Conservation (phyloP, 2,329 filamentous ascomycete species). For the Epichloe scottii region DNA sequence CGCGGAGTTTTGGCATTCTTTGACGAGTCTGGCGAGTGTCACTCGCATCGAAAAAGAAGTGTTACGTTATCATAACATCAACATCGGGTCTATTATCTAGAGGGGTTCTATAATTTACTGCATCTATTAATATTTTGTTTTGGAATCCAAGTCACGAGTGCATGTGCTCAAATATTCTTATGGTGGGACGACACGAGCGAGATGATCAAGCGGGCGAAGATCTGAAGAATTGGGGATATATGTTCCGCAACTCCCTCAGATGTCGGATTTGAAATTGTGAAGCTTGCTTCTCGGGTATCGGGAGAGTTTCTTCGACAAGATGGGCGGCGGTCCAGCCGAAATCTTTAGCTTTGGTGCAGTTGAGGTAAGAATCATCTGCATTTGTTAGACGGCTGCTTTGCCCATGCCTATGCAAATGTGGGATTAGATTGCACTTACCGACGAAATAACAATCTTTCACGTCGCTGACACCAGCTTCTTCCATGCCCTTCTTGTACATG, state of each 20-base stretch:
- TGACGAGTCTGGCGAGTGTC: not conserved
- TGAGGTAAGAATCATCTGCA: slow-evolving; percentile 73
- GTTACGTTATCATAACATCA: not conserved
- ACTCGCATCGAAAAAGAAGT: not conserved
- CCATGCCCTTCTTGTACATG: slow-evolving; percentile 85
- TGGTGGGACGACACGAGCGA: not conserved
- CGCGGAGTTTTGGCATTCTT: slow-evolving; percentile 15
- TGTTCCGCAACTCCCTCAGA: slow-evolving; percentile 59
- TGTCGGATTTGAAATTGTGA: slow-evolving; percentile 64
- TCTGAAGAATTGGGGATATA: slow-evolving; percentile 84
- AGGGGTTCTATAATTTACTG: not conserved
- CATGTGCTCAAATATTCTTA: not conserved
- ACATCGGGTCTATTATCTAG: not conserved
- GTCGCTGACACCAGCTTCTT: slow-evolving; percentile 58
- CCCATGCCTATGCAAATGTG: not conserved
- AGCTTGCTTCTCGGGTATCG: slow-evolving; percentile 48
- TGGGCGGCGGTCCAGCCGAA: slow-evolving; percentile 82
- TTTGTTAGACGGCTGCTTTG: slow-evolving; percentile 1
- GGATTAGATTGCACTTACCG: slow-evolving; percentile 41
- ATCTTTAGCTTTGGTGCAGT: slow-evolving; percentile 63
- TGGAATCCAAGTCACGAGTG: not conserved
- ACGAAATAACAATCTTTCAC: slow-evolving; percentile 80
- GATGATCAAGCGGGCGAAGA: slow-evolving; percentile 13
- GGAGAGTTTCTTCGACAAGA: slow-evolving; percentile 65
- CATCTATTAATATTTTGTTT: not conserved